These are phyloP conservation scores for Phytophthora pini DNA, from an alignment of 352 stramenopile genomes.

Conservation along the genomic window DNA sequence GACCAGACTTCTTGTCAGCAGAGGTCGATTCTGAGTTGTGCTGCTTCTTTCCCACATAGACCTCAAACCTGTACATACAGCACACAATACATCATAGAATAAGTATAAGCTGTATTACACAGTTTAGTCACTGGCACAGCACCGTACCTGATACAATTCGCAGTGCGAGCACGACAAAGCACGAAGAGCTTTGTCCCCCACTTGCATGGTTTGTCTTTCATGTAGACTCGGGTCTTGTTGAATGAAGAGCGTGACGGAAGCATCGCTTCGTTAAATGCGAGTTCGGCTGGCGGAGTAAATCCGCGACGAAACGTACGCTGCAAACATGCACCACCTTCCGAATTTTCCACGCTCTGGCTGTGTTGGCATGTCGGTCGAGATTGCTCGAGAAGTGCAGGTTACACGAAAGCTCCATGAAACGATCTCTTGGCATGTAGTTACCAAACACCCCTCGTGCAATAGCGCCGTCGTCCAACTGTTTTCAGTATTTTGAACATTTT, in stretches of 20 bases:
- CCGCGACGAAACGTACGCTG: not conserved
- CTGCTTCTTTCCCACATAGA: slow-evolving; percentile 8
- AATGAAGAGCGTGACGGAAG: slow-evolving; percentile 1
- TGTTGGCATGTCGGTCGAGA: not conserved
- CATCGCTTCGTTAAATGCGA: slow-evolving; percentile 7
- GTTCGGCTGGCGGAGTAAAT: not conserved
- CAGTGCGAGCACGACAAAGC: not conserved
- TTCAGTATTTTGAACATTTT: not conserved
- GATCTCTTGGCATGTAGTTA: not conserved
- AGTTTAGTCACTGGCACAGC: not conserved
- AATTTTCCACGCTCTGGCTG: slow-evolving; percentile 7
- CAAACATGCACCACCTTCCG: not conserved
- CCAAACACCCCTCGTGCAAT: not conserved
- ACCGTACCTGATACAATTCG: not conserved
- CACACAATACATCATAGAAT: not conserved
- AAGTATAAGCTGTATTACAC: not conserved
- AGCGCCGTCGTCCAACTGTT: not conserved
- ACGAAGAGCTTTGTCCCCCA: slow-evolving; percentile 1
- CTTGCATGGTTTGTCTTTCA: slow-evolving; percentile 1
- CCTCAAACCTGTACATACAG: not conserved
- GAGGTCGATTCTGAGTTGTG: not conserved
- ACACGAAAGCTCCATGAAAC: slow-evolving; percentile 1
- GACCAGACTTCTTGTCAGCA: not conserved
- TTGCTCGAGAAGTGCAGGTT: slow-evolving; percentile 10
- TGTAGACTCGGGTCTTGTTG: slow-evolving; percentile 6